Evolutionary conservation across 2,329 filamentous ascomycete species (phyloP).

Genomic region (Diaporthe amygdali): DNA sequence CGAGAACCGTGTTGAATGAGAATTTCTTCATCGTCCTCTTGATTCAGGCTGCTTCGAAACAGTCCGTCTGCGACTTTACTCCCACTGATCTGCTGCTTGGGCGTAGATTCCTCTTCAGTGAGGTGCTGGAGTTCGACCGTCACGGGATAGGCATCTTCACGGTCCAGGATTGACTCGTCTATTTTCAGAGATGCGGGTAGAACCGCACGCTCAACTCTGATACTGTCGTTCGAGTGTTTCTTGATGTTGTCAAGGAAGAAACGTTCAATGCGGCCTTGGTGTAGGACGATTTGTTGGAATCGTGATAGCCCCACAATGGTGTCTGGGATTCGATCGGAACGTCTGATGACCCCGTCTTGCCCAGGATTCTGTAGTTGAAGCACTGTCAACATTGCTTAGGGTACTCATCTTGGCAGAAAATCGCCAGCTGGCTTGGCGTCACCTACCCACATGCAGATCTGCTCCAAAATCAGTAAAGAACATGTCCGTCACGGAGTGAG

Average conservation of each 20-base stretch:
- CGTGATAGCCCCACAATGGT: constrained; percentile 65
- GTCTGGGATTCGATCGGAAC: constrained; percentile 67
- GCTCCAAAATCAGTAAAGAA: not conserved
- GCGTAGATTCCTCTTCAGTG: constrained; percentile 61
- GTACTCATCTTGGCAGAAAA: not conserved
- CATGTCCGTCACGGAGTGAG: not conserved
- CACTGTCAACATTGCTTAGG: constrained; percentile 23
- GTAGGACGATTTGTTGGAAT: constrained; percentile 70
- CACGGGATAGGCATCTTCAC: constrained; percentile 63
- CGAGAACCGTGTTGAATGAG: constrained; percentile 29
- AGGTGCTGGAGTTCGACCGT: constrained; percentile 63
- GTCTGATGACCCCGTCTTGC: constrained; percentile 58
- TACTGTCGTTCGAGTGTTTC: constrained; percentile 51
- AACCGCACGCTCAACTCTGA: constrained; percentile 64
- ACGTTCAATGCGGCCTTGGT: constrained; percentile 73
- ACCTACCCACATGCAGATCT: constrained; percentile 38
- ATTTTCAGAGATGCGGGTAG: constrained; percentile 61
- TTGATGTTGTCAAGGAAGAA: constrained; percentile 69
- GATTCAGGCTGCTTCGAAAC: constrained; percentile 62
- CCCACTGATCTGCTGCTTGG: constrained; percentile 40
- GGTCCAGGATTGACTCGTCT: constrained; percentile 54
- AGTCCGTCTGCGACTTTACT: constrained; percentile 57
- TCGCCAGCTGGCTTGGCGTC: not conserved
- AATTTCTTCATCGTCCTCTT: constrained; percentile 46
- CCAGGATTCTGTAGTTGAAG: constrained; percentile 66